Conservation (phyloP, 805 yeast species). For the Wickerhamiella nectarea region DNA sequence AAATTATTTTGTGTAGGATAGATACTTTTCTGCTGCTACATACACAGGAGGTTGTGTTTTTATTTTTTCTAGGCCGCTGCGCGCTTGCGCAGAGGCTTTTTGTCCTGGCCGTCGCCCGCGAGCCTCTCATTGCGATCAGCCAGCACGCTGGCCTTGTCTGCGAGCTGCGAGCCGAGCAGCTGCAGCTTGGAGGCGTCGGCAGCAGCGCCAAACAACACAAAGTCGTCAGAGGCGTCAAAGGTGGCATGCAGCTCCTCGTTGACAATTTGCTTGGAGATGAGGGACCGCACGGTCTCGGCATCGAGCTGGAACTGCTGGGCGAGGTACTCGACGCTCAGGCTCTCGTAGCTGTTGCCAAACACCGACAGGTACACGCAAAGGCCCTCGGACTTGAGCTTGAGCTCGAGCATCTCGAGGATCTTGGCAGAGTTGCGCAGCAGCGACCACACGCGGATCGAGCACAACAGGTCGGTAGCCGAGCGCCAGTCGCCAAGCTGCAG, state of each 20-base stretch:
- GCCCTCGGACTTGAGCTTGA: constrained; percentile 77
- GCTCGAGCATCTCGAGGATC: constrained; percentile 43
- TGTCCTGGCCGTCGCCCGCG: constrained; percentile 60
- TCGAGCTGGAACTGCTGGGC: constrained; percentile 53
- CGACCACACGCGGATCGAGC: constrained; percentile 74
- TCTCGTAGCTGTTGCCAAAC: constrained; percentile 61
- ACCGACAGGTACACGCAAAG: constrained; percentile 84
- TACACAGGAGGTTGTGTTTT: too few relatives aligned
- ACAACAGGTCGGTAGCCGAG: constrained; percentile 55
- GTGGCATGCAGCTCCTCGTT: constrained; percentile 65
- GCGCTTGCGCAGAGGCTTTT: constrained; percentile 5
- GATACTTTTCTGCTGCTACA: too few relatives aligned
- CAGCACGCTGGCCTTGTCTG: constrained; percentile 64
- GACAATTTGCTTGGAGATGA: constrained; percentile 63
- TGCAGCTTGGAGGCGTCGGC: constrained; percentile 75
- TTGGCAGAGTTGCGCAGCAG: constrained; percentile 59
- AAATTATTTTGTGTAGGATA: constrained; percentile 76
- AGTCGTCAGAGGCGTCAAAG: constrained; percentile 50
- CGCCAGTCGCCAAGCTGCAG: constrained; percentile 86
- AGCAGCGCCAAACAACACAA: constrained; percentile 57
- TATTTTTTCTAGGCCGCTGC: not conserved
- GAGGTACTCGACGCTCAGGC: constrained; percentile 55
- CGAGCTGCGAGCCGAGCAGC: constrained; percentile 70
- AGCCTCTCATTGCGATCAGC: constrained; percentile 78
- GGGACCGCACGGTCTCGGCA: constrained; percentile 41